A percentile compares a stretch with the other conserved stretches of the same genome.
These are phyloP conservation scores for Arthrobotrys sinensis DNA, from an alignment of 2,329 filamentous ascomycete genomes.

Conservation along the genomic window DNA sequence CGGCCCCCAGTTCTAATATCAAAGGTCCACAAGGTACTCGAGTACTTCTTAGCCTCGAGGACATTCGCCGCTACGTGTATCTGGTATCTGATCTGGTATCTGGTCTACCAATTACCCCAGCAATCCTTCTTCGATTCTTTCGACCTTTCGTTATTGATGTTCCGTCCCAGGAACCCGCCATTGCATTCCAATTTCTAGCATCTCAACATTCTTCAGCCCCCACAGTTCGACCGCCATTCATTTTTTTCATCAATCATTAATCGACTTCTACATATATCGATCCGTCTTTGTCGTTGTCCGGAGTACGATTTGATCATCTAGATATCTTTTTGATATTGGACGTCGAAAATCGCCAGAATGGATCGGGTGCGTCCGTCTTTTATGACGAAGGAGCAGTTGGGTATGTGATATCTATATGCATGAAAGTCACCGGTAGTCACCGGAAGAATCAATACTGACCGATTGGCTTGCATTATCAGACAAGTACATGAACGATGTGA, in stretches of 20 bases:
- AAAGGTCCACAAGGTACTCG: conserved; percentile 26
- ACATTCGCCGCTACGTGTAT: conserved; percentile 12
- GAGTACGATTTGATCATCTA: conserved; percentile 3
- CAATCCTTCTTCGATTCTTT: conserved; percentile 37
- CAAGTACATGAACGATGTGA: conserved; percentile 56
- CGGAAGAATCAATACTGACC: conserved; percentile 2
- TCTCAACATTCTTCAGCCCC: conserved; percentile 40
- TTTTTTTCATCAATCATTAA: conserved; percentile 22
- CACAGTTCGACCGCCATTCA: conserved; percentile 28
- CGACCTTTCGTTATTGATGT: conserved; percentile 44
- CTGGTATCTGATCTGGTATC: conserved; percentile 47
- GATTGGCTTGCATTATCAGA: conserved; percentile 25
- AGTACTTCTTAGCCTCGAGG: conserved; percentile 7
- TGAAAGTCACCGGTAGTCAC: background rate
- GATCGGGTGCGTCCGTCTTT: conserved; percentile 62
- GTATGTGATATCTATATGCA: conserved; percentile 54
- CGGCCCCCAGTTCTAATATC: conserved; percentile 32
- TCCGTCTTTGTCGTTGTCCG: conserved; percentile 11
- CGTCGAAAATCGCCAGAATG: conserved; percentile 23
- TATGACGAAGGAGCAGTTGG: conserved; percentile 65
- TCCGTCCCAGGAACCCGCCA: conserved; percentile 32
- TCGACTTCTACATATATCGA: conserved; percentile 31
- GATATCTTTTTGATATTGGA: background rate
- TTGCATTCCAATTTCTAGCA: conserved; percentile 48
- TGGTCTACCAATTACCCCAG: conserved; percentile 20